Conservation (phyloP, 768 basidiomycete genomes). For the Termitomyces sp. region DNA sequence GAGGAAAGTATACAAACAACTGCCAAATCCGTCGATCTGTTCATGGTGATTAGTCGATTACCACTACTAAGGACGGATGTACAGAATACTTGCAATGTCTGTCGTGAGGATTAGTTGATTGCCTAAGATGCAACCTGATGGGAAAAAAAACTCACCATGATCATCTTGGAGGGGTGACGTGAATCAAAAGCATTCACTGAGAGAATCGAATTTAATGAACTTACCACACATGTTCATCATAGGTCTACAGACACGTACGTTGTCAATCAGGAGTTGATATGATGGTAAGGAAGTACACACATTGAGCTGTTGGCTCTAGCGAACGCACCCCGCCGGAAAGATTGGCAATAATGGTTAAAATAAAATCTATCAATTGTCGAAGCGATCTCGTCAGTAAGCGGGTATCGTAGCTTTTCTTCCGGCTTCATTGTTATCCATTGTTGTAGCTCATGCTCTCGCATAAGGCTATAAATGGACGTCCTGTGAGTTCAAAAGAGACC, state of each 20-base stretch:
- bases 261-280: slow-evolving; percentile 1
- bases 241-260: slow-evolving; percentile 41
- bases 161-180: slow-evolving; percentile 48
- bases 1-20: slow-evolving; percentile 47
- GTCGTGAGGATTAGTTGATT: background rate
- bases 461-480: slow-evolving; percentile 44
- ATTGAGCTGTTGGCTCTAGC: slow-evolving; percentile 89
- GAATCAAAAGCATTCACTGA: background rate
- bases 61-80: background rate
- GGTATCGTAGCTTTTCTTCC: slow-evolving; percentile 52
- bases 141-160: slow-evolving; percentile 55
- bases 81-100: slow-evolving; percentile 23
- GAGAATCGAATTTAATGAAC: slow-evolving; percentile 15
- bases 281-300: slow-evolving; percentile 40
- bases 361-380: slow-evolving; percentile 81
- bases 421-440: slow-evolving; percentile 72
- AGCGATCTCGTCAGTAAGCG: slow-evolving; percentile 68
- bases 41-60: background rate
- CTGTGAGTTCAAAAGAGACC: background rate
- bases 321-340: slow-evolving; percentile 86
- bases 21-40: slow-evolving; percentile 81
- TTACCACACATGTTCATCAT: slow-evolving; percentile 86
- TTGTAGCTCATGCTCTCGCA: slow-evolving; percentile 84
- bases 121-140: background rate
- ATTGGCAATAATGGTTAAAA: slow-evolving; percentile 88